phyloP scores from a whole-genome alignment of 225 moss, liverwort and hornwort species.

The Asterella californica region DNA sequence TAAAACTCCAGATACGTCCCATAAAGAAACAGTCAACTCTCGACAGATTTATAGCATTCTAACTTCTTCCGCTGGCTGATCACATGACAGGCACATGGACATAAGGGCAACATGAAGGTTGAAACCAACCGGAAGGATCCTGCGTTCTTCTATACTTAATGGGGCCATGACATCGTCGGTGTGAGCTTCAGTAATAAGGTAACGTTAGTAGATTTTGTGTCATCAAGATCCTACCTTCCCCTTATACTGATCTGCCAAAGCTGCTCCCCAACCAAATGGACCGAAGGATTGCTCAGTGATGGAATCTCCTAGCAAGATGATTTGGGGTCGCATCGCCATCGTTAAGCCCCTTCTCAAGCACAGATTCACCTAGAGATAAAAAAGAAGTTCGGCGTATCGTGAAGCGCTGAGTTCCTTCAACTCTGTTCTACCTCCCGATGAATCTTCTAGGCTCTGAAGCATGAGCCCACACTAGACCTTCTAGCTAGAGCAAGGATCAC shows the following conservation, averaged over 20 bases:
- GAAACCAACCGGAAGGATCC: background rate
- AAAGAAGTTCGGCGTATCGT: background rate
- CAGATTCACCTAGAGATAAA: background rate
- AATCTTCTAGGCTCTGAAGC: background rate
- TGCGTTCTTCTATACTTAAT: background rate
- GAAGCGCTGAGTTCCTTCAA: slow-evolving; percentile 2
- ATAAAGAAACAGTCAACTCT: background rate
- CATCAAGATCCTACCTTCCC: slow-evolving; percentile 24
- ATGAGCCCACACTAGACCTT: slow-evolving; percentile 4
- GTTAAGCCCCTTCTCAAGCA: background rate
- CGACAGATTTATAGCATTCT: background rate
- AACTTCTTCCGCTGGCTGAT: background rate
- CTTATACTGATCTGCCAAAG: slow-evolving; percentile 26
- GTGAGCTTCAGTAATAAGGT: background rate
- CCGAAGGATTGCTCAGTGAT: slow-evolving; percentile 33
- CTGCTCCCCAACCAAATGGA: slow-evolving; percentile 33
- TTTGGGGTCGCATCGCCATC: slow-evolving; percentile 28
- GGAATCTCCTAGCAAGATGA: slow-evolving; percentile 37
- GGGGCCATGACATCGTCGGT: background rate
- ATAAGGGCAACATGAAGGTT: background rate
- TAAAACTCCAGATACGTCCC: background rate
- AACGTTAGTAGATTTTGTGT: background rate
- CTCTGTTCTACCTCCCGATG: background rate
- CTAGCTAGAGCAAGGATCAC: background rate
- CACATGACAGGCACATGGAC: background rate